Evolutionary conservation across 75 land plant genomes (phyloP).

Genomic region (Cunninghamia lanceolata): DNA sequence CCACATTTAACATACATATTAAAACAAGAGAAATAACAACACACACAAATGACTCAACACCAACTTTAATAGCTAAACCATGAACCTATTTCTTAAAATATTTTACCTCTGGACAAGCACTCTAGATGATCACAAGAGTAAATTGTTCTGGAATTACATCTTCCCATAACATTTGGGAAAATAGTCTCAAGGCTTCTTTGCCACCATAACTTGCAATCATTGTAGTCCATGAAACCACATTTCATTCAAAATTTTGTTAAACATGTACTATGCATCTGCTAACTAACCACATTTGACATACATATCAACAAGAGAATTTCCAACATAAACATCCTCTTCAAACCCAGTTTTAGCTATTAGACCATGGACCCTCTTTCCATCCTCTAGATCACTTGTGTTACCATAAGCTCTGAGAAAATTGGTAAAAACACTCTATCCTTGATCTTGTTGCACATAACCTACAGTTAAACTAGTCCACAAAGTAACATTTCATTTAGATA

Average conservation of each 20-base stretch:
- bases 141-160: background rate
- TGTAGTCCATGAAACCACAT: constrained; percentile 49
- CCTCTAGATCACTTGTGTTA: background rate
- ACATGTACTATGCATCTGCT: constrained; percentile 8
- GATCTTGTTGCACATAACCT: constrained; percentile 47
- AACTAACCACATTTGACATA: background rate
- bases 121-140: background rate
- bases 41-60: no score
- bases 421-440: background rate
- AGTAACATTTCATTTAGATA: constrained; percentile 17
- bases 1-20: constrained; percentile 36
- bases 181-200: constrained; percentile 10
- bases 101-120: background rate
- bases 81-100: constrained; percentile 11
- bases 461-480: constrained; percentile 41
- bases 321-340: constrained; percentile 30
- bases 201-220: constrained; percentile 29
- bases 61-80: background rate
- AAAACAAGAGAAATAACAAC: no score
- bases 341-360: constrained; percentile 11
- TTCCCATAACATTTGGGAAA: background rate
- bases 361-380: constrained; percentile 21
- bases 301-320: constrained; percentile 46
- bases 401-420: background rate
- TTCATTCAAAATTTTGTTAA: constrained; percentile 22